A percentile compares a stretch with the other conserved stretches of the same genome.
These are phyloP conservation scores for Pseudogymnoascus sp. DNA, from an alignment of 2,329 filamentous ascomycete species.

Conservation along the genomic window DNA sequence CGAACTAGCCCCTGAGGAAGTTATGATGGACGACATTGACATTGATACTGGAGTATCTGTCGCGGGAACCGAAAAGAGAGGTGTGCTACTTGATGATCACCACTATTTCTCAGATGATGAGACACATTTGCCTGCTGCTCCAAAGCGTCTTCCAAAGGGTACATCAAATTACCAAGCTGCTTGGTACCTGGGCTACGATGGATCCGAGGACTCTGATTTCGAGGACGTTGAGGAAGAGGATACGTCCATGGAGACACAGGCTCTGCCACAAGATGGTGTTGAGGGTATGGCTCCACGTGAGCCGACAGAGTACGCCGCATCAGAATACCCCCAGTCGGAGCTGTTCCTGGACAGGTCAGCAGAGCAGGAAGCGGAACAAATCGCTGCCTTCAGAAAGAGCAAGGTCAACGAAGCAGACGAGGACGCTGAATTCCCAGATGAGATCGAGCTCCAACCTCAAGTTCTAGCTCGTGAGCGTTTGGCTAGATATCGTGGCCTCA, in stretches of 20 bases:
- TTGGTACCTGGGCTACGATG: constrained; percentile 74
- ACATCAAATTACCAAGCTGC: constrained; percentile 92
- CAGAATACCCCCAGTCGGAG: constrained; percentile 90
- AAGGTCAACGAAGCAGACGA: constrained; percentile 77
- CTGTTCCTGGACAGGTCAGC: constrained; percentile 71
- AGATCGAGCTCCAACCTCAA: constrained; percentile 87
- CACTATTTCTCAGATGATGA: constrained; percentile 96
- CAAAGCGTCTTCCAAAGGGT: constrained; percentile 75
- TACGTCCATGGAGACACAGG: constrained; percentile 43
- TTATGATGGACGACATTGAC: constrained; percentile 65
- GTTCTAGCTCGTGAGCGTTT: constrained; percentile 80
- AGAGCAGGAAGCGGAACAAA: constrained; percentile 73
- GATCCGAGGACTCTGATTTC: constrained; percentile 75
- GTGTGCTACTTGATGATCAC: constrained; percentile 89
- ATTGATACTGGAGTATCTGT: constrained; percentile 42
- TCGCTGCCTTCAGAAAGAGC: constrained; percentile 71
- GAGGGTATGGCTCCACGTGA: constrained; percentile 60
- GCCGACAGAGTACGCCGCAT: constrained; percentile 69
- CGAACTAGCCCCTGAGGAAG: constrained; percentile 79
- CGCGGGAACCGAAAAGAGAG: constrained; percentile 56
- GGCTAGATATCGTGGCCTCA: constrained; percentile 80
- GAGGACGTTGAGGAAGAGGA: constrained; percentile 59
- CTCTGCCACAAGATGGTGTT: constrained; percentile 73
- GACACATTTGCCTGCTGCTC: constrained; percentile 48
- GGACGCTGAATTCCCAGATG: constrained; percentile 92